phyloP scores from a whole-genome alignment of 2,329 filamentous ascomycete genomes.

The Beauveria brongniartii region DNA sequence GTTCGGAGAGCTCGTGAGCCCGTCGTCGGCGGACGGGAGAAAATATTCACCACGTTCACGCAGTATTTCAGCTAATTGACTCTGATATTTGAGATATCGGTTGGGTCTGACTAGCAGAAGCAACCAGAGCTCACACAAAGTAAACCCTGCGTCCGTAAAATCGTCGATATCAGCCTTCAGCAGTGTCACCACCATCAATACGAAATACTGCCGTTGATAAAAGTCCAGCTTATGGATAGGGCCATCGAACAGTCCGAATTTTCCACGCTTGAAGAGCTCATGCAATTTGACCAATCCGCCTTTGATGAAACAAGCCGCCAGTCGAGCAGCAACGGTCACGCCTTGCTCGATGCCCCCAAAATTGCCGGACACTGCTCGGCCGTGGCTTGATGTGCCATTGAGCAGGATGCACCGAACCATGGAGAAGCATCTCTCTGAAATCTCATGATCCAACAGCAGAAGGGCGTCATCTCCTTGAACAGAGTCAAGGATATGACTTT shows the following conservation, averaged over 20 bases:
- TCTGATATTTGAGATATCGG: constrained; percentile 38
- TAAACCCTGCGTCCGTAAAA: constrained; percentile 37
- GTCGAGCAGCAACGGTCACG: constrained; percentile 36
- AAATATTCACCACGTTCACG: constrained; percentile 34
- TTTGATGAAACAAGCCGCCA: constrained; percentile 37
- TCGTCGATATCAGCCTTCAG: constrained; percentile 39
- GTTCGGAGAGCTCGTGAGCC: constrained; percentile 30
- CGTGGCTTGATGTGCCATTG: neutral
- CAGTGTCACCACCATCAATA: constrained; percentile 44
- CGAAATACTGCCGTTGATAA: constrained; percentile 35
- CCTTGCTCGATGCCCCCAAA: constrained; percentile 35
- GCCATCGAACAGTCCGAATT: constrained; percentile 42
- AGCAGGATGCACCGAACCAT: constrained; percentile 35
- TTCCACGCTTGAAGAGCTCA: constrained; percentile 38
- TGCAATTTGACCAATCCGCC: constrained; percentile 35
- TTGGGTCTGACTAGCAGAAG: constrained; percentile 43
- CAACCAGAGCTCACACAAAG: constrained; percentile 44
- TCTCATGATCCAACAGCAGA: constrained; percentile 38
- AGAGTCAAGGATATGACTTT: constrained; percentile 30
- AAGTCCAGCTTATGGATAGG: constrained; percentile 31
- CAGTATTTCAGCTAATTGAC: constrained; percentile 39
- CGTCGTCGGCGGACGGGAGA: constrained; percentile 31
- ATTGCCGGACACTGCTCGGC: constrained; percentile 16
- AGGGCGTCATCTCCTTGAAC: constrained; percentile 39
- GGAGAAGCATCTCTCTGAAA: constrained; percentile 39